Evolutionary conservation across 495 filamentous ascomycete genomes (phyloP).

Genomic region (Aspergillus biplanus): DNA sequence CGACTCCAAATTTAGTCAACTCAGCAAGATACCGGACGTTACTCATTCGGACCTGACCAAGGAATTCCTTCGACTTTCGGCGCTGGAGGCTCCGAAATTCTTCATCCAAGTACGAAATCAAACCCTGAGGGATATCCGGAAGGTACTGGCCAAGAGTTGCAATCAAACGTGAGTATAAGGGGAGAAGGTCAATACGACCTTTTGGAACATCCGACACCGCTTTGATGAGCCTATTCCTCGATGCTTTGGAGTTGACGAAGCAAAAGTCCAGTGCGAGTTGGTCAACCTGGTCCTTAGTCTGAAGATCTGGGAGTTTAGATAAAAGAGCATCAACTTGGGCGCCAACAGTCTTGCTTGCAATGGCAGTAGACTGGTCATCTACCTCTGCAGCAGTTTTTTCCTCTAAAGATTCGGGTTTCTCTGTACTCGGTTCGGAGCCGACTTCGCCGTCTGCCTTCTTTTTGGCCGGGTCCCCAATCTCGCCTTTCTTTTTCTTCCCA

Average conservation of each 20-base stretch:
- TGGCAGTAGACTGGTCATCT: conserved; percentile 89
- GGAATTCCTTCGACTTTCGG: conserved; percentile 97
- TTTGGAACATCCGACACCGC: conserved; percentile 93
- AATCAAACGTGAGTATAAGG: conserved; percentile 86
- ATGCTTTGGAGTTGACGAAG: conserved; percentile 98
- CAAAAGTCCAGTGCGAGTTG: conserved; percentile 94
- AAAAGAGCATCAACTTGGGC: conserved; percentile 94
- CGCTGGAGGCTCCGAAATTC: conserved; percentile 97
- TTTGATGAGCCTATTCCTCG: conserved; percentile 90
- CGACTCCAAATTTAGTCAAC: conserved; percentile 96
- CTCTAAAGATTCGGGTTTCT: conserved; percentile 43
- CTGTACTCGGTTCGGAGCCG: conserved; percentile 29
- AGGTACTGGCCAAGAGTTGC: conserved; percentile 94
- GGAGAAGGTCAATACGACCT: conserved; percentile 88
- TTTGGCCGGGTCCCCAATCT: conserved; percentile 69
- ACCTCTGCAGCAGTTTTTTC: conserved; percentile 57
- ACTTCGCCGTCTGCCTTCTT: conserved; percentile 46
- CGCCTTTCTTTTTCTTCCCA: conserved; percentile 90
- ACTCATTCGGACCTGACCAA: conserved; percentile 89
- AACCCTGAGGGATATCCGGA: conserved; percentile 86
- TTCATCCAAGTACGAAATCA: conserved; percentile 91
- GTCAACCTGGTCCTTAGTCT: conserved; percentile 88
- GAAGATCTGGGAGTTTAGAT: conserved; percentile 83
- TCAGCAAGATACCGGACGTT: conserved; percentile 98
- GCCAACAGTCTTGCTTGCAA: conserved; percentile 96